These are phyloP conservation scores for Globisporangium irregulare DNA, from an alignment of 352 stramenopile genomes.

Conservation along the genomic window DNA sequence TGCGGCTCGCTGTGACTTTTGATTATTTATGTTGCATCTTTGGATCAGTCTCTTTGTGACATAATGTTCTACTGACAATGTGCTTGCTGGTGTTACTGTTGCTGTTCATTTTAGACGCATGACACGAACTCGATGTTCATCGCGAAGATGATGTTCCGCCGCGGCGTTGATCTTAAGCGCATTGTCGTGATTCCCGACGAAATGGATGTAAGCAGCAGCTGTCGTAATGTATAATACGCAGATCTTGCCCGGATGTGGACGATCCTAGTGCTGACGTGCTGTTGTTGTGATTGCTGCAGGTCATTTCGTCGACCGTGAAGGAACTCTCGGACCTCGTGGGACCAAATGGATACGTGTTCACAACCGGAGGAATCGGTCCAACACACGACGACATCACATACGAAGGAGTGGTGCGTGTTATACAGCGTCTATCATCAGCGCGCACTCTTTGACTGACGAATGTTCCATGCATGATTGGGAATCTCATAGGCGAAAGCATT, in stretches of 20 bases:
- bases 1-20: background rate
- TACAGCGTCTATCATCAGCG: background rate
- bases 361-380: constrained; percentile 77
- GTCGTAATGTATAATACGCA: background rate
- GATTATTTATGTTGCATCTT: background rate
- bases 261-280: background rate
- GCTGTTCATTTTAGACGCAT: constrained; percentile 44
- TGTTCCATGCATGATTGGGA: too few species aligned
- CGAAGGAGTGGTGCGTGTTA: constrained; percentile 63
- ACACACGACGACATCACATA: constrained; percentile 90
- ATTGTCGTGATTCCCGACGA: constrained; percentile 80
- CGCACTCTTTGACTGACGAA: too few species aligned
- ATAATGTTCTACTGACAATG: background rate
- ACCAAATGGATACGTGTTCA: constrained; percentile 79
- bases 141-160: constrained; percentile 75
- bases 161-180: constrained; percentile 74
- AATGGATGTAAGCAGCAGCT: constrained; percentile 37
- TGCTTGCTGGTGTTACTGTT: background rate
- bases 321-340: constrained; percentile 73
- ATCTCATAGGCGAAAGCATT: constrained; percentile 66
- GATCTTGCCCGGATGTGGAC: background rate
- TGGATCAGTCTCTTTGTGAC: background rate
- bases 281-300: constrained; percentile 21
- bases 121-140: constrained; percentile 87
- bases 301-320: constrained; percentile 71